Evolutionary conservation across 2,329 filamentous ascomycete genomes (phyloP).

Genomic region (Sclerotinia subarctica): DNA sequence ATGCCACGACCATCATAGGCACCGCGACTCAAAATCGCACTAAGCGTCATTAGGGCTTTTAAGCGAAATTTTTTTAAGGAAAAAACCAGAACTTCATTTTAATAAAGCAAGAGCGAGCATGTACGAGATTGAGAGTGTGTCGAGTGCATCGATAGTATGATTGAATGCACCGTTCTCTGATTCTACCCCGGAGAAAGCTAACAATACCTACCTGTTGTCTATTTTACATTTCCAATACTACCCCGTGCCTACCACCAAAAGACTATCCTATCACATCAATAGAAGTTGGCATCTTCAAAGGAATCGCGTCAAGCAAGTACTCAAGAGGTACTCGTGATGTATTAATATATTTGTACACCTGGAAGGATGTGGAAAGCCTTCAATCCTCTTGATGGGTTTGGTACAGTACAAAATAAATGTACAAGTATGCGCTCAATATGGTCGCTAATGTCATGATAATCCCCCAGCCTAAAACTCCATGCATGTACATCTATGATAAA

Average conservation of each 20-base stretch:
- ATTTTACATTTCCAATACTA: neutral
- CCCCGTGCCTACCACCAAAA: neutral
- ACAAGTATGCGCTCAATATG: conserved; percentile 3
- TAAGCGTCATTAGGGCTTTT: conserved; percentile 12
- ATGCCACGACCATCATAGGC: conserved; percentile 8
- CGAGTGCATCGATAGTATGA: neutral
- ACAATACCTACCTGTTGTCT: neutral
- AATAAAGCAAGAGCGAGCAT: neutral
- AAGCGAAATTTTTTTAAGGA: neutral
- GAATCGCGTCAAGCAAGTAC: neutral
- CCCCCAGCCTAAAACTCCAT: conserved; percentile 18
- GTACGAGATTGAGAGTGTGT: no score
- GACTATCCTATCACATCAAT: neutral
- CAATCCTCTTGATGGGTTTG: neutral
- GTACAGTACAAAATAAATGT: conserved; percentile 16
- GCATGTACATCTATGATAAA: conserved; percentile 15
- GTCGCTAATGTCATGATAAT: conserved; percentile 18
- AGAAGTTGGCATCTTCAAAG: neutral
- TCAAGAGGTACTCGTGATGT: neutral
- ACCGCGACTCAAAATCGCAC: conserved; percentile 12
- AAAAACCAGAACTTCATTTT: neutral
- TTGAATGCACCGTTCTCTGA: neutral
- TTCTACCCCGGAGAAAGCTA: neutral
- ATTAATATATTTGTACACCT: conserved; percentile 2
- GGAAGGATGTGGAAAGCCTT: neutral